phyloP scores from a whole-genome alignment of 768 basidiomycete species.

The Tulasnella sp. region DNA sequence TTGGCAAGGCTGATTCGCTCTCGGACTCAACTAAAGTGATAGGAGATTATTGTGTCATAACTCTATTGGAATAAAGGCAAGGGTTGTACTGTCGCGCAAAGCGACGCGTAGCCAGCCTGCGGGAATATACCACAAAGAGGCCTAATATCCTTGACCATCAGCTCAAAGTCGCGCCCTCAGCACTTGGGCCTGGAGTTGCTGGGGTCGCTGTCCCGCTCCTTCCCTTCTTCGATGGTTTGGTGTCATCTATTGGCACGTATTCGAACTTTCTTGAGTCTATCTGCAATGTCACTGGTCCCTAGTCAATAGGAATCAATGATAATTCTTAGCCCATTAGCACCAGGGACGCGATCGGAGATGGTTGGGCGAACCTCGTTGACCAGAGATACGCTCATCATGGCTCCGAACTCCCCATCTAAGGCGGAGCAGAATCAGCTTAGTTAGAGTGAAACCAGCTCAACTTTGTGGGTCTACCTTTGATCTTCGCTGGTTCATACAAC shows the following conservation, averaged over 20 bases:
- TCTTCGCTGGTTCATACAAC: slow-evolving; percentile 65
- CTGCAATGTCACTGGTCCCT: slow-evolving; percentile 85
- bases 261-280: slow-evolving; percentile 54
- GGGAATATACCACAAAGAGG: background rate
- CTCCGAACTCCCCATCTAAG: slow-evolving; percentile 87
- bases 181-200: background rate
- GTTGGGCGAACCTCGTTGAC: slow-evolving; percentile 66
- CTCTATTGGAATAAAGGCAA: too few species aligned
- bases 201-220: background rate
- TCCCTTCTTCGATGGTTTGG: background rate
- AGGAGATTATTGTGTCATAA: too few species aligned
- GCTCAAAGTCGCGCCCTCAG: background rate
- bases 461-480: slow-evolving; percentile 56
- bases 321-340: background rate
- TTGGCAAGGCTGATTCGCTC: too few species aligned
- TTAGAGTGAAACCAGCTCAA: background rate
- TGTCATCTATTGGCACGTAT: slow-evolving; percentile 16
- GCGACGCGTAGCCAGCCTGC: too few species aligned
- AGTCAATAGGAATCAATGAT: slow-evolving; percentile 11
- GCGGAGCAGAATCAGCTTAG: background rate
- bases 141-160: background rate
- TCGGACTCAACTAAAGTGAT: too few species aligned
- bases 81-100: too few species aligned
- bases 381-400: slow-evolving; percentile 90
- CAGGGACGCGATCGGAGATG: slow-evolving; percentile 30